Evolutionary conservation across 176 grass and related monocot genomes (phyloP), one percentile per base, ranked within the genome.

Genomic region (Olyra latifolia): DNA sequence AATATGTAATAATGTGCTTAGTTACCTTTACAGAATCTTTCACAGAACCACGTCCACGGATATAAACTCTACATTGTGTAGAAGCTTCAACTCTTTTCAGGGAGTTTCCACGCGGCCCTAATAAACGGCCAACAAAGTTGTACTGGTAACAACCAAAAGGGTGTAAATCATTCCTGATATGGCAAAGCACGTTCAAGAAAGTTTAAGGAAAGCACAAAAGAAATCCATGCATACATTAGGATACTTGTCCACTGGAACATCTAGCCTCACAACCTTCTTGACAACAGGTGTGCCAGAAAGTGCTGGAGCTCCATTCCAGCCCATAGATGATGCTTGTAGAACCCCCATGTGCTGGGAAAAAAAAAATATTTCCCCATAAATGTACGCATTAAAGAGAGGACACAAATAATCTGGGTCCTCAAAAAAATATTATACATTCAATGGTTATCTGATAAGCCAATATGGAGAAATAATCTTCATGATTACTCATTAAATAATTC

Each of bases 81-180:
- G 97, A 65, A 77, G 86, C 93, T 87, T 99, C 97, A 80, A 99
- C 97, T 86, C 97, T 90, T 91, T 99, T 99, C 82, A 99, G 87
- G 62, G 97, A 99, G 87, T 99, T 99, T 38, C 93, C 97, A 46
- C 97, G 90, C 4, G 97, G 97, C 25, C 97, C 97, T 84, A 99
- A 66, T 65, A 99, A 84, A 53, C 97, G 92, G 16, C 97, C 97
- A 78, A 99, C 97, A 90, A 99, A 99, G 39, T 99, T 99, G 86
- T 84, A 99, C 97, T 99, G 24, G 66, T 57, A 84, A 72, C 10
- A 76, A 79, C 32, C 42, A 79, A 76, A 90, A 61, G 62, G 55
- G 27, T 66, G 81, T 35, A 42, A 50, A 76, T 5, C 57, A 84
- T 75, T 87, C 50, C 42, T 67, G 55, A 75, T 15, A 83, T 84